Percentiles rank a stretch among this genome's conserved stretches.
Evolutionary conservation across 2,329 filamentous ascomycete species (phyloP).

Genomic region (Neocatenulostroma microsporum): DNA sequence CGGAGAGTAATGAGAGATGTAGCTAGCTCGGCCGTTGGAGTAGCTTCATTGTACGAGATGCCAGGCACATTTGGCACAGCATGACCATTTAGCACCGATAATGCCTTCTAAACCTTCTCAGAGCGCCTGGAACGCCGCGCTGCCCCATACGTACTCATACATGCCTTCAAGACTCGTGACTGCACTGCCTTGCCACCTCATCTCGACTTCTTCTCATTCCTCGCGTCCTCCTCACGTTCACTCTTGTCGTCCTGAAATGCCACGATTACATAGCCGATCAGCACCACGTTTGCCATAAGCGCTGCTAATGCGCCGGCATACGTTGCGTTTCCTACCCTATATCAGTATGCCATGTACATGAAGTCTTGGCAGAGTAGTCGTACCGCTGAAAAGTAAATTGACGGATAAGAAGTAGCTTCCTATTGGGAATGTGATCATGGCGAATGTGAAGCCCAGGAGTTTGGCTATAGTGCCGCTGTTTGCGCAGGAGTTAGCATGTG

Average conservation of each 20-base stretch:
- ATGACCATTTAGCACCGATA: too few relatives aligned
- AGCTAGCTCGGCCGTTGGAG: too few relatives aligned
- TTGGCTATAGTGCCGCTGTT: conserved; percentile 63
- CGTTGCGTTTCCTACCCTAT: conserved; percentile 67
- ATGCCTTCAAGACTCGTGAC: too few relatives aligned
- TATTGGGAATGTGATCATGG: conserved; percentile 83
- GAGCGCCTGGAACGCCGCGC: too few relatives aligned
- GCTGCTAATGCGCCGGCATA: conserved; percentile 80
- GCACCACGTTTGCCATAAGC: conserved; percentile 80
- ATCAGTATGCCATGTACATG: conserved; percentile 1
- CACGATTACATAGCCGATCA: conserved; percentile 84
- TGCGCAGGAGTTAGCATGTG: conserved; percentile 5
- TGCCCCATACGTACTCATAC: too few relatives aligned
- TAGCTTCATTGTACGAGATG: too few relatives aligned
- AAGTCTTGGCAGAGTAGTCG: conserved; percentile 12
- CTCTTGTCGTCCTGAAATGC: conserved; percentile 78
- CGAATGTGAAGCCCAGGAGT: conserved; percentile 79
- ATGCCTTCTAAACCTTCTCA: too few relatives aligned
- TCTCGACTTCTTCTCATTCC: conserved; percentile 32
- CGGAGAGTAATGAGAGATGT: too few relatives aligned
- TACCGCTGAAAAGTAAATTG: conserved; percentile 69
- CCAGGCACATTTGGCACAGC: too few relatives aligned
- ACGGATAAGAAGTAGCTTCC: conserved; percentile 80
- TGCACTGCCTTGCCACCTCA: conserved; percentile 2
- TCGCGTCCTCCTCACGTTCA: conserved; percentile 41